Base-by-base conservation (phyloP, 305 asterid genomes). In the Solanum hybrid region DNA sequence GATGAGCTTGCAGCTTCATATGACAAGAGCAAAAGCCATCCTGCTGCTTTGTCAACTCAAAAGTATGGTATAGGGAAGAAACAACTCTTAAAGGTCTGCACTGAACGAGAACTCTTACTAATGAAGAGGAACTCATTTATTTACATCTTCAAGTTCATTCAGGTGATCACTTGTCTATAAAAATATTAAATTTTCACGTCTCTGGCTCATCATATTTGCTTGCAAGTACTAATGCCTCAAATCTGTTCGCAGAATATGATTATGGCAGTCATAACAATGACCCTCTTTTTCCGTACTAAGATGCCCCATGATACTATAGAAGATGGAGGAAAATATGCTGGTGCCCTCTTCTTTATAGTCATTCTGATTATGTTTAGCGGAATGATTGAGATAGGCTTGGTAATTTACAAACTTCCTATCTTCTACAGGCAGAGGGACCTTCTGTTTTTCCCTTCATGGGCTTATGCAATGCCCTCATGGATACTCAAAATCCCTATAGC, bases 81-180 rank as follows among this genome's bases (percentile, higher is more conserved):
- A 73, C 75, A 90, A 45, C 90, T 90, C 73, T 57, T 90, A 22
- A 87, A 79, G 73, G 87, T 88, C 31, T 90, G 91, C 88, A 36
- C 81, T 68, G 79, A 81, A 68, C 84, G 92, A 87, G 92, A 90
- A 86, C 8, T 90, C 76, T 34, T 92, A 85, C 90, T 92, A 17
- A 92, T 92, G 93, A 91, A 89, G 88, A 89, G 93, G 84, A 92
- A 92, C 90, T 89, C 91, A 29, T 92, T 92, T 89, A 79, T 88
- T 79, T 92, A 92, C 45, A 31, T 80, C 86, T 92, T 92, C 89
- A 92, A 92, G 88, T 39, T 92, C 85, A 31, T 13, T 79, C 91
- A 92, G 90, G 93, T 89, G 70, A 51, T 3, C 0, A 83, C 10
- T 41, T 37, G 85, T 79, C 33, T 6, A 3, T 36, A 0, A n/a